Evolutionary conservation across 2,329 filamentous ascomycete genomes (phyloP).

Genomic region (Aureobasidium sp.): DNA sequence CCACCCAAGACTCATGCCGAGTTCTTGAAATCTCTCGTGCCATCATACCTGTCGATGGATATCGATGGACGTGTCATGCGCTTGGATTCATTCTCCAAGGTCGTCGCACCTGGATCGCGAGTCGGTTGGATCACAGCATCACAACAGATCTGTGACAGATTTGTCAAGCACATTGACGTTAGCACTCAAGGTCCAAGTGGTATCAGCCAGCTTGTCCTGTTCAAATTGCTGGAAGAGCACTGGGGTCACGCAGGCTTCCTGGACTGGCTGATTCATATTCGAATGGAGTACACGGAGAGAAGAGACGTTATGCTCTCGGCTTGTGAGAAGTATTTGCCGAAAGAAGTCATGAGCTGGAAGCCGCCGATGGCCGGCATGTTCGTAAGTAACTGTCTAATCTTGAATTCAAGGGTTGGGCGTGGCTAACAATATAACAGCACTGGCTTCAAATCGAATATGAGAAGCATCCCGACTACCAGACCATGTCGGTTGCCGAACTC

Average conservation of each 20-base stretch:
- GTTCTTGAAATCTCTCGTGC: constrained; percentile 67
- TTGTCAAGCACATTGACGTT: constrained; percentile 73
- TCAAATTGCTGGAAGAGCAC: constrained; percentile 83
- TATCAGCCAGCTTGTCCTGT: constrained; percentile 74
- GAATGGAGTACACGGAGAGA: constrained; percentile 72
- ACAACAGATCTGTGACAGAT: constrained; percentile 76
- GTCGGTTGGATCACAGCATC: constrained; percentile 86
- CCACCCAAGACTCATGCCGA: constrained; percentile 58
- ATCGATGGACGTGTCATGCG: constrained; percentile 81
- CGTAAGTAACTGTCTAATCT: constrained; percentile 24
- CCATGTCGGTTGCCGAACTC: constrained; percentile 53
- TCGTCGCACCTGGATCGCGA: constrained; percentile 73
- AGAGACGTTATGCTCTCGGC: constrained; percentile 70
- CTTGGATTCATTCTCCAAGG: constrained; percentile 90
- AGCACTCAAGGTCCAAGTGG: constrained; percentile 81
- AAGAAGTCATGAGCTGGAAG: constrained; percentile 68
- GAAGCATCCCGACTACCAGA: constrained; percentile 55
- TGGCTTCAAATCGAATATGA: constrained; percentile 66
- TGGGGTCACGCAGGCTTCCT: constrained; percentile 93
- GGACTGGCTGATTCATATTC: constrained; percentile 77
- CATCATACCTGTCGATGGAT: constrained; percentile 73
- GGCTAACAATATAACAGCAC: constrained; percentile 33
- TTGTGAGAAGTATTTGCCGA: constrained; percentile 70
- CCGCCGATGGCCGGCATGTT: constrained; percentile 91
- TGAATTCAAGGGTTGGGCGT: background rate